Percentiles rank a stretch among this genome's conserved stretches.
Evolutionary conservation across 257 asterid species (phyloP).

Genomic region (Solanum etuberosum): DNA sequence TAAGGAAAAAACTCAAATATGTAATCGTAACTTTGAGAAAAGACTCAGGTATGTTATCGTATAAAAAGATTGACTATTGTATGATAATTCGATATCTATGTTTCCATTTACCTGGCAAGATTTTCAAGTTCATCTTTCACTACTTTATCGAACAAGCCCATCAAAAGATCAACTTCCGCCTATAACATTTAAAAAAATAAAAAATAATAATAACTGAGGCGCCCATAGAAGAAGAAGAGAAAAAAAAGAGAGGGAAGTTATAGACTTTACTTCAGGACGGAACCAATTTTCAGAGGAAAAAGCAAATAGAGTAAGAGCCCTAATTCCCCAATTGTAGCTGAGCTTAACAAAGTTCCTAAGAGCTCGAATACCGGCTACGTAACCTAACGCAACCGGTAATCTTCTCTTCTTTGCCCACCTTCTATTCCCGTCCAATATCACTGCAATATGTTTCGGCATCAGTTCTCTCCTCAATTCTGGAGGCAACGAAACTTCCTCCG

Average conservation of each 20-base stretch:
- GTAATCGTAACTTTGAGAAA: no score
- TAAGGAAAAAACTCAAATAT: no score
- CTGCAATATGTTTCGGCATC: slow-evolving; percentile 34
- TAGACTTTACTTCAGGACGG: slow-evolving; percentile 38
- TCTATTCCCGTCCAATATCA: slow-evolving; percentile 49
- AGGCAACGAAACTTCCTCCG: neutral
- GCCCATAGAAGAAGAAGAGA: neutral
- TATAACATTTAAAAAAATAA: no score
- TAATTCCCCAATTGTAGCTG: slow-evolving; percentile 36
- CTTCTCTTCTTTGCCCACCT: slow-evolving; percentile 62
- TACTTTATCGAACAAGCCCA: slow-evolving; percentile 11
- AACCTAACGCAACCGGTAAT: slow-evolving; percentile 25
- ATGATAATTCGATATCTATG: neutral
- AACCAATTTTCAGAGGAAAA: slow-evolving; percentile 64
- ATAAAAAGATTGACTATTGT: no score
- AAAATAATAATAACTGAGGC: no score
- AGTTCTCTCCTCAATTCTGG: neutral
- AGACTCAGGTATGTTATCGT: no score
- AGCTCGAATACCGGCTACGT: slow-evolving; percentile 41
- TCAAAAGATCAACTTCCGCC: slow-evolving; percentile 24
- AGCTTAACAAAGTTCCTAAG: slow-evolving; percentile 26
- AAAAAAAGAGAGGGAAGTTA: neutral
- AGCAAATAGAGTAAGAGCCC: slow-evolving; percentile 51
- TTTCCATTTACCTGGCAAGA: slow-evolving; percentile 1
- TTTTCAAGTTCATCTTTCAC: slow-evolving; percentile 1